Base-by-base conservation (phyloP, 1,284 basidiomycete genomes). In the Coniferiporia weirii region DNA sequence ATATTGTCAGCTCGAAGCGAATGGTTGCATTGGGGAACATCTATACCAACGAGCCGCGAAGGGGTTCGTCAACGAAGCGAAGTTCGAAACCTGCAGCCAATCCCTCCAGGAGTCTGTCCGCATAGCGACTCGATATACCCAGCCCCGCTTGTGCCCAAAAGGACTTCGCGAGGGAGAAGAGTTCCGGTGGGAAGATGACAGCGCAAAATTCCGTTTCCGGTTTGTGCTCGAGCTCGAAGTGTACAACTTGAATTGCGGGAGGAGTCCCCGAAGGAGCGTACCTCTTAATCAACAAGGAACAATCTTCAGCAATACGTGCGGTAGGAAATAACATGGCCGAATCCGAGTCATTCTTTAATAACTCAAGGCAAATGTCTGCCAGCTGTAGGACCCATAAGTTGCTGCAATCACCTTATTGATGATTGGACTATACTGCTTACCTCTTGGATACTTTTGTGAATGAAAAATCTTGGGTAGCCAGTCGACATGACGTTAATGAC, bases 121-220 rank as follows among this genome's bases (percentile, higher is more conserved):
- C 95, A 43, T 90, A 75, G 19, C 96, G 85, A 63, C 91, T 95
- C 1, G 90, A 93, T 53, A 99, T 88, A 0, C 95, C 95, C 64
- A 91, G 77, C 0, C 96, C 96, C 0, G 91, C 87, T 69, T 98
- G 95, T 68, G 98, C 95, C 95, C 96, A 97, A 71, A 95, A 98
- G 69, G 93, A 82, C 72, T 93, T 98, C 12, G 92, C 94, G 4
- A 89, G 69, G 0, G 81, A 69, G 65, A 83, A 89, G 4, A 79
- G 70, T 13, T 83, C 77, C 13, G 77, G 74, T 4, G 85, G 84
- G 71, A 95, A 93, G 20, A 98, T 76, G 10, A 89, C 85, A 65
- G 95, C 89, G 71, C 95, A 85, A 0, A 95, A 76, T 63, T 88
- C 38, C 3, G 38, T 15, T 40, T 3, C 38, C 8, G 38, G 15